phyloP scores from a whole-genome alignment of 2,329 filamentous ascomycete genomes.

The Sporothrix curviconia region DNA sequence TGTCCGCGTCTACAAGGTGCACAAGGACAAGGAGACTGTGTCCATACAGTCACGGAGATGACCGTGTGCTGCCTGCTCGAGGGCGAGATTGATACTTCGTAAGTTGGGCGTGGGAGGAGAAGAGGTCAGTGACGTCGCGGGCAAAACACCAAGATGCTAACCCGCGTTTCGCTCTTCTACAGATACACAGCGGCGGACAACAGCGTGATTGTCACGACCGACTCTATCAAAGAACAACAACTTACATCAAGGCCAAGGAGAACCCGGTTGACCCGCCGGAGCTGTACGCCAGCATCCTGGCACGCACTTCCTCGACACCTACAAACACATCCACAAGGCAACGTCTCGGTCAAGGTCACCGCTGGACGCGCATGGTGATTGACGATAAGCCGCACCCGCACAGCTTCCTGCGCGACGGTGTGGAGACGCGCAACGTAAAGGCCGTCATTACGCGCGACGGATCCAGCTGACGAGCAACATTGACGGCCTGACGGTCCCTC shows the following conservation, averaged over 20 bases:
- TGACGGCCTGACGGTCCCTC: conserved; percentile 73
- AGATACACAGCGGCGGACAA: conserved; percentile 95
- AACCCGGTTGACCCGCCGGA: conserved; percentile 88
- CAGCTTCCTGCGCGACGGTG: conserved; percentile 85
- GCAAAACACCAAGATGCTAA: neutral
- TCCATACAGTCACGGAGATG: conserved; percentile 88
- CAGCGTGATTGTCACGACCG: conserved; percentile 88
- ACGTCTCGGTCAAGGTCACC: conserved; percentile 79
- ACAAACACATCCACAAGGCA: conserved; percentile 77
- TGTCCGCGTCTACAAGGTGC: conserved; percentile 93
- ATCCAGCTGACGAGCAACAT: conserved; percentile 74
- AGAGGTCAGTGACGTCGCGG: neutral
- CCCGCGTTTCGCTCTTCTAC: neutral
- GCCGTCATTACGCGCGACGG: conserved; percentile 60
- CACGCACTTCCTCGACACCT: conserved; percentile 80
- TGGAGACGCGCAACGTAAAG: conserved; percentile 79
- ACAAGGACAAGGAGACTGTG: conserved; percentile 66
- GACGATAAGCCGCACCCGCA: conserved; percentile 90
- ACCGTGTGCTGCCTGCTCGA: conserved; percentile 89
- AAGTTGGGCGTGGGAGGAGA: conserved; percentile 27
- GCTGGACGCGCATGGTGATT: conserved; percentile 83
- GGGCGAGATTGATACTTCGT: conserved; percentile 82
- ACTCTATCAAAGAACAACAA: conserved; percentile 97
- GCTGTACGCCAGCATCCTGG: conserved; percentile 78
- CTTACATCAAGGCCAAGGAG: conserved; percentile 92